Evolutionary conservation across 192 early-diverging fungal species (phyloP).

Genomic region (Coemansia sp.): DNA sequence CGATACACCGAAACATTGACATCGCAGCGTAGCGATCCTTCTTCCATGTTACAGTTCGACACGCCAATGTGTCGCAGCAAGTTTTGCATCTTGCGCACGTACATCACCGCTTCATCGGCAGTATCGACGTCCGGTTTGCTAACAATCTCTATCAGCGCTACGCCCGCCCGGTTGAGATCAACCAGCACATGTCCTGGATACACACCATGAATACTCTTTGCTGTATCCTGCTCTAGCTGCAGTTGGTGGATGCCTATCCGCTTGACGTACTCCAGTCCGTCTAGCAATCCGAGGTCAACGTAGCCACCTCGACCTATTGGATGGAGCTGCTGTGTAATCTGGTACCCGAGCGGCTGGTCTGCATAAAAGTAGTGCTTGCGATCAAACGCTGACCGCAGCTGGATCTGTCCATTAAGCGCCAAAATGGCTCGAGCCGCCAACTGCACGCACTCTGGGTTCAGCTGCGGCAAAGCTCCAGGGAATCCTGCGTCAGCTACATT

Average conservation of each 20-base stretch:
- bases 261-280: conserved; percentile 57
- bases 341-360: conserved; percentile 89
- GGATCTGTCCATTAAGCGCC: conserved; percentile 64
- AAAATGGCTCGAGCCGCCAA: conserved; percentile 71
- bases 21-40: conserved; percentile 89
- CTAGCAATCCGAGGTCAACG: conserved; percentile 56
- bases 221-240: conserved; percentile 93
- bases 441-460: conserved; percentile 73
- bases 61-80: conserved; percentile 68
- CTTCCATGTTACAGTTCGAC: conserved; percentile 80
- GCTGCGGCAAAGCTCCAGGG: conserved; percentile 77
- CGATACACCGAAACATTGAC: conserved; percentile 85
- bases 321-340: conserved; percentile 87
- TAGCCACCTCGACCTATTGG: conserved; percentile 76
- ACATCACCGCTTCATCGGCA: conserved; percentile 66
- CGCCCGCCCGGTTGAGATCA: conserved; percentile 86
- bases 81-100: conserved; percentile 76
- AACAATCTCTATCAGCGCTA: conserved; percentile 88
- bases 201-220: conserved; percentile 71
- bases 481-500: conserved; percentile 76
- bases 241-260: conserved; percentile 74
- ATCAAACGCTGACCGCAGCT: conserved; percentile 72
- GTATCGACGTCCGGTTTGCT: conserved; percentile 83
- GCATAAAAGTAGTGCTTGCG: conserved; percentile 97
- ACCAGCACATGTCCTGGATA: conserved; percentile 59